A percentile compares a stretch with the other conserved stretches of the same genome.
Conservation (phyloP, 805 yeast genomes). For the Torulaspora delbrueckii region DNA sequence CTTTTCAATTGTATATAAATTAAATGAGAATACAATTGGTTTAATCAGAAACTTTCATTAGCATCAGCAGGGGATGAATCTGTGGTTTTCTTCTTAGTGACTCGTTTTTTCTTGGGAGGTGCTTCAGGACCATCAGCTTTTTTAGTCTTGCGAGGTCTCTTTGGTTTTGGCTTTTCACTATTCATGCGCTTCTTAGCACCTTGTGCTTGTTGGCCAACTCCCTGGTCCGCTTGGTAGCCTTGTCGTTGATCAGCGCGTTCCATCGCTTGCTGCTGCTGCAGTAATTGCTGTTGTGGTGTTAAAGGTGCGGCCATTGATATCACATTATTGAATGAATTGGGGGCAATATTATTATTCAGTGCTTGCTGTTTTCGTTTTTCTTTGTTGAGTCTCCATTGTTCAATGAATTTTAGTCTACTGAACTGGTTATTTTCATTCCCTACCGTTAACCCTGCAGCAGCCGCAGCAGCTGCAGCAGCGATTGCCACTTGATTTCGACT, state of each 20-base stretch:
- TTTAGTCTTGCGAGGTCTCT: slow-evolving; percentile 32
- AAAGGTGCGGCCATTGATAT: slow-evolving; percentile 33
- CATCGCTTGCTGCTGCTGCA: slow-evolving; percentile 28
- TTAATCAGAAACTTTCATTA: slow-evolving; percentile 3
- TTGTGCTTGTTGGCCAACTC: slow-evolving; percentile 4
- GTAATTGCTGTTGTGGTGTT: slow-evolving; percentile 30
- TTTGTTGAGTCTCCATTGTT: slow-evolving; percentile 71
- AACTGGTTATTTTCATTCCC: slow-evolving; percentile 53
- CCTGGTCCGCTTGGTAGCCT: slow-evolving; percentile 1
- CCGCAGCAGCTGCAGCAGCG: slow-evolving; percentile 38
- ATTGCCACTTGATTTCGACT: slow-evolving; percentile 35
- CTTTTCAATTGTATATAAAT: neutral
- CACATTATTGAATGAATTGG: slow-evolving; percentile 30
- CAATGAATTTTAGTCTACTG: slow-evolving; percentile 81
- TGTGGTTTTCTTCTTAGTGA: slow-evolving; percentile 25
- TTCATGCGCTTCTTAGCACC: slow-evolving; percentile 10
- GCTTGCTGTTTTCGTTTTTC: slow-evolving; percentile 48
- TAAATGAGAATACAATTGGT: neutral
- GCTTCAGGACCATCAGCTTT: slow-evolving; percentile 26
- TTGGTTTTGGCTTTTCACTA: slow-evolving; percentile 26
- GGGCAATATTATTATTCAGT: slow-evolving; percentile 25
- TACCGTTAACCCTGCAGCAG: slow-evolving; percentile 36
- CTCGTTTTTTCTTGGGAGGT: slow-evolving; percentile 27
- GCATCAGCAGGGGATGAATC: slow-evolving; percentile 7
- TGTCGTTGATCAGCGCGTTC: slow-evolving; percentile 7